Evolutionary conservation across 1,139 yeast genomes (phyloP), one percentile per base, ranked within the genome.

Genomic region (Blastobotrys ciferrii): DNA sequence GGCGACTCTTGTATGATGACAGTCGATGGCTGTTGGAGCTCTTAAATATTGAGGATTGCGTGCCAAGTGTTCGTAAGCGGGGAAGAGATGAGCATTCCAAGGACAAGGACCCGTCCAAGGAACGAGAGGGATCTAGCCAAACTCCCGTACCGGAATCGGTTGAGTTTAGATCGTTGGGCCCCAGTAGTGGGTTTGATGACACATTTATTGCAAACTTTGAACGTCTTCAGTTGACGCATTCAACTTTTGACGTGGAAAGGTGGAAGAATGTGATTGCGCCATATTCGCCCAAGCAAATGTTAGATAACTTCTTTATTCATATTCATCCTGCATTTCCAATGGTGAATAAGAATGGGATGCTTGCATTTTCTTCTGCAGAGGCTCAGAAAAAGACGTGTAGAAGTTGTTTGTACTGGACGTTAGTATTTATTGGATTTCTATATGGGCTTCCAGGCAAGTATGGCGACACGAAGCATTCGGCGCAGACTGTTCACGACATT

Each of bases 171-270:
- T 44, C 42, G 32, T 31, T 54, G 36, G 57, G 57, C 2, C 55
- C 56, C 6, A 46, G 53, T 19, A 52, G 56, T 38, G 57, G 57
- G 20, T 54, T 54, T 35, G 55, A 54, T 36, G 53, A 49, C 28
- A 41, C 51, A 19, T 50, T 53, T 18, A 45, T 48, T 31, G 51
- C 55, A 12, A 51, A 51, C 30, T 54, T 53, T 42, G 51, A 47
- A 38, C 20, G 53, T 9, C 42, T 51, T 28, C 47, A 53, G 18
- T 33, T 53, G 33, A 32, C 56, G 11, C 50, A 52, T 35, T 43
- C 51, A 17, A 52, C 42, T 5, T 54, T 54, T 39, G 57, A 54
- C 32, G 43, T 48, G 15, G 43, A 46, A 9, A 32, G 48, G 12
- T 54, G 57, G 57, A 43, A 45, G 33, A 28, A 40, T 9, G 42